Base-by-base conservation (phyloP, 2,329 filamentous ascomycete genomes). In the Calonectria pteridis region DNA sequence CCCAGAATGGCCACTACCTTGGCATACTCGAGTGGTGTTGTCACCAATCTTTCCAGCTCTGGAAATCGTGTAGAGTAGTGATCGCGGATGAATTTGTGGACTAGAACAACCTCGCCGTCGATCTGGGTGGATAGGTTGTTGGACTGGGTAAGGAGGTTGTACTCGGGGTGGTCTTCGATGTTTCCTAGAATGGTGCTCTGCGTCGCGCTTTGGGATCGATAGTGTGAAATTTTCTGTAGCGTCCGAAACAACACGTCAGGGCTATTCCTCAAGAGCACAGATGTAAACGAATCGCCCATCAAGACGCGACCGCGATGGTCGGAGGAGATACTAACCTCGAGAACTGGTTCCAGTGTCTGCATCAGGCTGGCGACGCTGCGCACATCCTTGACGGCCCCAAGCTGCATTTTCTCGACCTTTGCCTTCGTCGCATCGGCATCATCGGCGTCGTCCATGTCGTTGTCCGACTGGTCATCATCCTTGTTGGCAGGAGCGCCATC, bases 81-180 rank as follows among this genome's bases (percentile, higher is more conserved):
- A 81, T 99, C 97, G 81, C 96, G 92, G 73, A 98, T 95, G 84
- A 95, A 97, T 86, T 99, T 99, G 88, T 99, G 97, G 28, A 98
- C 94, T 10, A 97, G 90, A 40, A 94, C 94, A 58, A 98, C 94
- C 84, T 98, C 96, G 82, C 94, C 95, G 78, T 98, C 96, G 78
- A 98, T 98, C 76, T 94, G 94, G 7, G 96, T 97, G 0, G 97
- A 98, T 10, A 98, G 89, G 29, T 93, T 94, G 83, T 98, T 98
- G 20, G 95, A 95, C 83, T 97, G 93, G 40, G 95, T 97, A 72
- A 98, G 87, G 43, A 98, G 91, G 84, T 95, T 92, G 84, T 98
- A 98, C 83, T 98, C 95, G 66, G 95, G 95, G 80, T 98, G 95
- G 81, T 98, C 95, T 85, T 98, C 95, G 80, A 98, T 93, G 69